Evolutionary conservation across 495 filamentous ascomycete species (phyloP), one percentile per base, ranked within the genome.

Genomic region (Zalerion maritima): DNA sequence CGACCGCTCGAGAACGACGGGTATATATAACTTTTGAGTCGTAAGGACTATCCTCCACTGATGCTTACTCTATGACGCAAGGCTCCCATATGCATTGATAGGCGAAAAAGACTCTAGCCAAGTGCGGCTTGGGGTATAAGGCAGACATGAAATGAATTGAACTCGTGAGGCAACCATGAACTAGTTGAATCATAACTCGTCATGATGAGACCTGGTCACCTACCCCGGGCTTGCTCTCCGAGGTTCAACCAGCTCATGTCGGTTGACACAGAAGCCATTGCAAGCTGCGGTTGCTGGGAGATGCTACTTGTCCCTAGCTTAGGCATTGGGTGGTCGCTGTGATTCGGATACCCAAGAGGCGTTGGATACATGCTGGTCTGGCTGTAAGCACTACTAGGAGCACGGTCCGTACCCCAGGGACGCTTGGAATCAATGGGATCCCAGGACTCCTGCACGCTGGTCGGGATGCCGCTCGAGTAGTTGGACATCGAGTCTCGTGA

Each of bases 191-290:
- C n/a, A n/a, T n/a, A n/a, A n/a, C n/a, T n/a, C n/a, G n/a, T n/a
- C n/a, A n/a, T n/a, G n/a, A n/a, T n/a, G n/a, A n/a, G n/a, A n/a
- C n/a, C n/a, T n/a, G n/a, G n/a, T n/a, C n/a, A n/a, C n/a, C n/a
- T n/a, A n/a, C n/a, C n/a, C n/a, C n/a, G n/a, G n/a, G n/a, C n/a
- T n/a, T n/a, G n/a, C n/a, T 51, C 55, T 16, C 55, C 54, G 16
- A 84, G 50, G 46, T 82, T 82, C 21, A 84, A 52, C 78, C 78
- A 84, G 53, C 76, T 81, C 71, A 84, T 78, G 48, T 84, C 78
- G 15, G 59, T 54, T 11, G 54, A 49, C 28, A 46, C 46, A 11
- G 47, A 40, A 13, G 45, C 44, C 35, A 47, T 49, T 14, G 46
- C 32, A n/a, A 50, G 35, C 13, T 57, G 58, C 8, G 54, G 47